phyloP scores from a whole-genome alignment of 495 filamentous ascomycete genomes.

The Pseudotulostoma volvatum region DNA sequence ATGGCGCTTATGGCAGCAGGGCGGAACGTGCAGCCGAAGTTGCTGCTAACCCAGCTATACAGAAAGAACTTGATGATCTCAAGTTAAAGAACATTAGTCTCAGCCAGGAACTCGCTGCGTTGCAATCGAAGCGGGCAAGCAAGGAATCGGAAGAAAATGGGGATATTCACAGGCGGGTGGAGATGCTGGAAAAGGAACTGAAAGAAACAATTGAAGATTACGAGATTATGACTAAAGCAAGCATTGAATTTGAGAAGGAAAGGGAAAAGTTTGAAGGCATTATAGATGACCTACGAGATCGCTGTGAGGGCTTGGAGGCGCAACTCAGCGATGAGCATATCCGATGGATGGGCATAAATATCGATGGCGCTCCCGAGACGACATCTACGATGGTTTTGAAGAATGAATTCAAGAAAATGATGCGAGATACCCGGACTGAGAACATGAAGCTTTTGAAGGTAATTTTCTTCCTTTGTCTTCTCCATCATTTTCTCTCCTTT shows the following conservation, averaged over 20 bases:
- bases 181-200: conserved; percentile 61
- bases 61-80: conserved; percentile 48
- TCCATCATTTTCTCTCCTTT: conserved; percentile 1
- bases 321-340: conserved; percentile 58
- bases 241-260: conserved; percentile 77
- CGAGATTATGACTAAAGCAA: conserved; percentile 71
- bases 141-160: conserved; percentile 10
- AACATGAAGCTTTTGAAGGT: conserved; percentile 54
- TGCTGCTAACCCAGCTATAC: conserved; percentile 47
- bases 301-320: conserved; percentile 48
- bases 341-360: conserved; percentile 47
- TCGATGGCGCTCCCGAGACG: conserved; percentile 33
- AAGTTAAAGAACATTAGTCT: conserved; percentile 42
- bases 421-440: conserved; percentile 63
- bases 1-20: conserved; percentile 74
- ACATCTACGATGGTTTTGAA: conserved; percentile 60
- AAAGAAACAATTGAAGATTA: conserved; percentile 69
- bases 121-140: conserved; percentile 27
- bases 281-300: conserved; percentile 53
- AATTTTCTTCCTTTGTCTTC: conserved; percentile 13
- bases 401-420: conserved; percentile 84
- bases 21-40: conserved; percentile 63
- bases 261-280: conserved; percentile 57
- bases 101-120: conserved; percentile 37
- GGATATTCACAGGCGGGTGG: conserved; percentile 40